Conservation (phyloP, 2,329 filamentous ascomycete species). For the Pyrenophora tritici-repentis region DNA sequence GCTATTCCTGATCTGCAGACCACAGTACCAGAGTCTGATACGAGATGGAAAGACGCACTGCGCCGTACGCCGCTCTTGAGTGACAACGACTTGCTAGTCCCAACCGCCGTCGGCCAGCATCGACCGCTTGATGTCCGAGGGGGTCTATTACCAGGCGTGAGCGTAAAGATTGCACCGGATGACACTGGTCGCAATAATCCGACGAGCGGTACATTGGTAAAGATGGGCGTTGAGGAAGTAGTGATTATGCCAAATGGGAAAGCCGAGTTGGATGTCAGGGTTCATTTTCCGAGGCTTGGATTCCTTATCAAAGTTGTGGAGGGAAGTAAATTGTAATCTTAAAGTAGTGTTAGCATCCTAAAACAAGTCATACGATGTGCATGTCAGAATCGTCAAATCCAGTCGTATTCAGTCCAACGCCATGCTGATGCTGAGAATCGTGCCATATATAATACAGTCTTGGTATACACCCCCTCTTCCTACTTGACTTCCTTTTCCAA, state of each 20-base stretch:
- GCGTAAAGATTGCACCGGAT: conserved; percentile 47
- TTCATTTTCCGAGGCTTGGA: conserved; percentile 50
- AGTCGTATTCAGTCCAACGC: conserved; percentile 23
- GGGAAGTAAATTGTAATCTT: conserved; percentile 10
- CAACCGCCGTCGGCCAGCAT: conserved; percentile 35
- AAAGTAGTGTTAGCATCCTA: no score
- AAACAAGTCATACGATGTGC: no score
- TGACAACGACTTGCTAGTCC: conserved; percentile 35
- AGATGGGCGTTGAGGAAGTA: conserved; percentile 49
- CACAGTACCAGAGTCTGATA: conserved; percentile 12
- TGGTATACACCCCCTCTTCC: conserved; percentile 17
- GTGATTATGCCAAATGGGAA: conserved; percentile 42
- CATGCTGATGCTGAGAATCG: conserved; percentile 28
- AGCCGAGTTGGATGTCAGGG: conserved; percentile 40
- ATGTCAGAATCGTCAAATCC: neutral
- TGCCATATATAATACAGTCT: conserved; percentile 31
- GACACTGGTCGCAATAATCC: conserved; percentile 49
- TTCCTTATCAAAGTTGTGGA: conserved; percentile 41
- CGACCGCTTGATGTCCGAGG: conserved; percentile 33
- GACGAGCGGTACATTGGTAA: conserved; percentile 44
- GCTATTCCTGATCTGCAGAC: conserved; percentile 35
- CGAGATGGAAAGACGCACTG: conserved; percentile 15
- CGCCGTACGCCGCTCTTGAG: neutral
- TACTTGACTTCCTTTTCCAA: conserved; percentile 70
- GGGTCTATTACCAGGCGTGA: conserved; percentile 37